Evolutionary conservation across 495 filamentous ascomycete genomes (phyloP).

Genomic region (Aspergillus diversus): DNA sequence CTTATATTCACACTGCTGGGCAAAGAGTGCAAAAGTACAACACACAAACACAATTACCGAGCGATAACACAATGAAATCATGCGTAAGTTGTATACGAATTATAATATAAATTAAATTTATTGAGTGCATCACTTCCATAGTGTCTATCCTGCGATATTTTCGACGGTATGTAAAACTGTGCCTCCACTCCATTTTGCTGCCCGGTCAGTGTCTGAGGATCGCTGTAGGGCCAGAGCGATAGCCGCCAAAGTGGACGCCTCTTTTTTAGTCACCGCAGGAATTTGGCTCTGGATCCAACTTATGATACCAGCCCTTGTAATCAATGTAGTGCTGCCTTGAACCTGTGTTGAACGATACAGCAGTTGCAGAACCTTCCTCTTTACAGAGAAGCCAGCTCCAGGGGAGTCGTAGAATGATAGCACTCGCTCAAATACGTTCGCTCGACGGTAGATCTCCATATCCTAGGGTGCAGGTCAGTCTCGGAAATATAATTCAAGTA

Average conservation of each 20-base stretch:
- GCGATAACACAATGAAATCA: no score
- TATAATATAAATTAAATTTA: neutral
- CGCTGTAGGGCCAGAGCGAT: conserved; percentile 67
- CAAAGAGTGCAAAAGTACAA: no score
- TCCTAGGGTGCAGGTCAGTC: conserved; percentile 50
- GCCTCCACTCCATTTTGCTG: conserved; percentile 68
- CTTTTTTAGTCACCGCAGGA: conserved; percentile 46
- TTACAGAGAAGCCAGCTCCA: conserved; percentile 58
- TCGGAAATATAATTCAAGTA: neutral
- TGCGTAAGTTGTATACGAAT: no score
- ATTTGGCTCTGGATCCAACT: conserved; percentile 75
- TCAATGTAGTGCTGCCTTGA: conserved; percentile 80
- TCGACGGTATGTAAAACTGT: conserved; percentile 39
- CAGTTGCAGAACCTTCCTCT: conserved; percentile 71
- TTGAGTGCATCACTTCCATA: neutral
- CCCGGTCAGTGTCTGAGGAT: conserved; percentile 68
- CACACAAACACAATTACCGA: no score
- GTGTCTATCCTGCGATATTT: conserved; percentile 28
- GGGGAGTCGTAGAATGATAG: conserved; percentile 72
- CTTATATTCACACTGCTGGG: no score
- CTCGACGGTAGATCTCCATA: conserved; percentile 79
- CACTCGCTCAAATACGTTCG: conserved; percentile 77
- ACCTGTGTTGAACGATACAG: conserved; percentile 74
- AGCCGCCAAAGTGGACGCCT: conserved; percentile 52
- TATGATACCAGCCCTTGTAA: conserved; percentile 80